Base-by-base conservation (phyloP, 768 basidiomycete genomes). In the Boletus rubescentipes region DNA sequence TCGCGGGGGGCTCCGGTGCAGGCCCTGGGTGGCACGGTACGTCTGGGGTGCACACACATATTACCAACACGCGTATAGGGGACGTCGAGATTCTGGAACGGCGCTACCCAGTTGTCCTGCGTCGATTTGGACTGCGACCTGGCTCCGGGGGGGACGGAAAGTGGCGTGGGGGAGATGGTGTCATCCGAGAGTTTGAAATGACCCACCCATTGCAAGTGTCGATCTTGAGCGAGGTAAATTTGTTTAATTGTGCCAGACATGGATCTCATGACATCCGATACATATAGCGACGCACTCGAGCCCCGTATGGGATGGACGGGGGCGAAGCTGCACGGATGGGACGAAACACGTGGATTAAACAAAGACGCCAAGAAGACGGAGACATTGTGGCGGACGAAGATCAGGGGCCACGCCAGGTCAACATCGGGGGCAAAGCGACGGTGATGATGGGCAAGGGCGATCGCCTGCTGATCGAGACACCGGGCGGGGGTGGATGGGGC, bases 1-100 rank as follows among this genome's bases (percentile, higher is more conserved):
- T 97, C 51, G 93, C 91, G 4, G 95, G 94, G 9, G 95, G 95
- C 20, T 91, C 90, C 5, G 95, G 95, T 5, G 93, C 95, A 0
- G 94, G 95, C 1, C 86, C 89, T 2, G 69, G 71, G 10, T 96
- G 93, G 94, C 85, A 94, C 63, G 95, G 95, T 4, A 93, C 92
- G 15, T 91, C 90, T 23, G 94, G 94, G 8, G 90, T 96, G 2
- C 94, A 96, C 68, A 93, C 92, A 2, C 91, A 94, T 65, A 93
- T 93, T 61, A 94, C 94, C 0, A 94, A 93, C 69, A 93, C 92
- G 10, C 84, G 92, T 11, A 94, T 94, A 39, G 92, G 92, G 20
- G 95, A 98, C 62, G 87, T 94, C 34, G 95, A 98, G 67, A 88
- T 96, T 63, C 79, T 98, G 34, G 95, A 98, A 67, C 82, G 94